Base-by-base conservation (phyloP, 345 rosid species). In the Streptanthus diversifolius region DNA sequence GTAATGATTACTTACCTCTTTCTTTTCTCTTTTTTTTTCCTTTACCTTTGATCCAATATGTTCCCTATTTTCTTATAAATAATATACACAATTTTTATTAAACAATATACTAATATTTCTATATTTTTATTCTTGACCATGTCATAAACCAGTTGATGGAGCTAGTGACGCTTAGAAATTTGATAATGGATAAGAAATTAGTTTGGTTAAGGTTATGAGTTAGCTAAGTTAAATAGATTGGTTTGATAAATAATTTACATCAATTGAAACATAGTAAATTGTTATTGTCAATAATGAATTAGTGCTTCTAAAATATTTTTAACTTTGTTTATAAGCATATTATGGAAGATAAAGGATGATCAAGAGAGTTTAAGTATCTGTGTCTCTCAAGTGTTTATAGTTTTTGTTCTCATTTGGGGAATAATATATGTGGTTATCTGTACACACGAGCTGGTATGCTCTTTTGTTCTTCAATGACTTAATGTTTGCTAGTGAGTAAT, bases 1-100 rank as follows among this genome's bases (percentile, higher is more conserved):
- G 85, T 79, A 84, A 92, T 86, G 77, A 88, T 88, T 87, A 45
- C 33, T 18, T 52, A 29, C 65, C 41, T 60, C 15, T 47, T 37
- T 71, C 62, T 79, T 45, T 18, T 51, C 11, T 24, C n/a, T 29
- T 24, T 51, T 51, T 35, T 8, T 32, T 2, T 0, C 2, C 63
- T 68, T 48, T 74, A 47, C 35, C 70, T 76, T 76, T 76, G 40
- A 62, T 70, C 75, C 65, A 54, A 44, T 62, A 45, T 75, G 44
- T 59, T 75, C 30, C 64, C 51, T 66, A 19, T 17, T 48, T 41
- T 62, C 33, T 0, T 37, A 25, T 19, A 25, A 33, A 36, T n/a
- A 35, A 45, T 4, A 29, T 17, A 15, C 17, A 27, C 37, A 36
- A 17, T 3, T n/a, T 3, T 18, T n/a, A n/a, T 36, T 18, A 25